Conservation (phyloP, 1,284 basidiomycete species). For the Ustilago nuda region DNA sequence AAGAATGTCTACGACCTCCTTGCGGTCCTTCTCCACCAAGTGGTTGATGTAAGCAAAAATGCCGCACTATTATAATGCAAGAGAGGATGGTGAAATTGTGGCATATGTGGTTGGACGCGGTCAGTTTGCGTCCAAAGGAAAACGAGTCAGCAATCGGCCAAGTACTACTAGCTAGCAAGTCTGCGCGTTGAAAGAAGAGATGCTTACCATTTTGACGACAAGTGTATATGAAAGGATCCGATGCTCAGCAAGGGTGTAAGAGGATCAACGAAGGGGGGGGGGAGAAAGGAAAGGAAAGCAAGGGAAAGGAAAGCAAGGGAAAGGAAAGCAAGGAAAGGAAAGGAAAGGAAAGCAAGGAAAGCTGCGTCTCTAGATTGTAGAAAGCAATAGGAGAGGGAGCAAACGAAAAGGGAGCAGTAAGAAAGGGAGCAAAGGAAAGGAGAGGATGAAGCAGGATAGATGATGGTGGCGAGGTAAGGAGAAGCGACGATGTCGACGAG, state of each 20-base stretch:
- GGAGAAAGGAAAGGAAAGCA: constrained; percentile 8
- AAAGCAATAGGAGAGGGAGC: constrained; percentile 13
- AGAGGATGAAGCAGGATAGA: constrained; percentile 15
- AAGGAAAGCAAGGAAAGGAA: constrained; percentile 19
- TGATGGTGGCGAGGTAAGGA: constrained; percentile 16
- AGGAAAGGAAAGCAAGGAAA: constrained; percentile 20
- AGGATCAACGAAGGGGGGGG: constrained; percentile 8
- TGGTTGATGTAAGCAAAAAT: constrained; percentile 69
- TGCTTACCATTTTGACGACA: constrained; percentile 41
- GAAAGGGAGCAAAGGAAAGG: background rate
- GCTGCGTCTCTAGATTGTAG: constrained; percentile 32
- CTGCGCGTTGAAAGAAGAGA: background rate
- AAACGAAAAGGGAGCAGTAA: constrained; percentile 11
- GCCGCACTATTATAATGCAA: constrained; percentile 57
- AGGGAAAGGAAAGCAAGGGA: constrained; percentile 23
- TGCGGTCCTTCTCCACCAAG: constrained; percentile 77
- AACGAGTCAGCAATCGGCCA: constrained; percentile 7
- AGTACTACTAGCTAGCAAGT: background rate
- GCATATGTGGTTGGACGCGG: background rate
- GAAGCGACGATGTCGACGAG: constrained; percentile 14
- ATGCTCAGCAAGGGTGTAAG: constrained; percentile 39
- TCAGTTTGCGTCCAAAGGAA: background rate
- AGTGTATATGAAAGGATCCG: constrained; percentile 20
- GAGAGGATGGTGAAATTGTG: background rate
- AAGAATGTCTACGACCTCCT: constrained; percentile 90